These are phyloP conservation scores for Canna indica DNA, from an alignment of 176 grass and related monocot species.

Conservation along the genomic window DNA sequence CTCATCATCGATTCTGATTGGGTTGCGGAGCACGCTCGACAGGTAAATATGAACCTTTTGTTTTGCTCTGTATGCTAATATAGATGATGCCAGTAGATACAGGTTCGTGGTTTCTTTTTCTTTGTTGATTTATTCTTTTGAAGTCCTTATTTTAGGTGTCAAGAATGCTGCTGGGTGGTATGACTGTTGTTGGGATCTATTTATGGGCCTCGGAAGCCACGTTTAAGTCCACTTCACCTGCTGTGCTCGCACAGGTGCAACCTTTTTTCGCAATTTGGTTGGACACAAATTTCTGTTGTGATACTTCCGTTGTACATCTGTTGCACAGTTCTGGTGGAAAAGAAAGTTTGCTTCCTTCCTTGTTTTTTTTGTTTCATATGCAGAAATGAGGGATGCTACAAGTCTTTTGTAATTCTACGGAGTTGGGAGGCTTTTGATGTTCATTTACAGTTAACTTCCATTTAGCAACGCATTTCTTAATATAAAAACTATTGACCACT, in stretches of 20 bases:
- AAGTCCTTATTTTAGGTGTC: conserved; percentile 38
- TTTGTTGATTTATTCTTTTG: background rate
- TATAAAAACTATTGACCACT: background rate
- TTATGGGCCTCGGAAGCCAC: conserved; percentile 74
- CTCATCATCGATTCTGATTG: conserved; percentile 71
- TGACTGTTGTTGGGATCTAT: conserved; percentile 65
- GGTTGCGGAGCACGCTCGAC: conserved; percentile 80
- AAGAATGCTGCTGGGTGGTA: conserved; percentile 85
- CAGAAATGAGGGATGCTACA: background rate
- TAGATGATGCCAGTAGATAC: background rate
- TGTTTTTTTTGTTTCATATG: background rate
- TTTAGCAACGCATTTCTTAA: background rate
- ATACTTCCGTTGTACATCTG: background rate
- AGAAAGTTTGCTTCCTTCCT: background rate
- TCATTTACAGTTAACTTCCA: background rate
- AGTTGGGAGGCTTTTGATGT: background rate
- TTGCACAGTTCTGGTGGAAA: background rate
- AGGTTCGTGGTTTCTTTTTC: conserved; percentile 5
- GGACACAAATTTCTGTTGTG: background rate
- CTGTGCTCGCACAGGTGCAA: conserved; percentile 48
- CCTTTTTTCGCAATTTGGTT: background rate
- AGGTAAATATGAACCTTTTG: conserved; percentile 26
- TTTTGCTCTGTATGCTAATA: background rate
- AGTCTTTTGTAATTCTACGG: background rate
- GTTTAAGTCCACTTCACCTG: conserved; percentile 66